Evolutionary conservation across 306 rosid species (phyloP).

Genomic region (Medicago ruthenica): DNA sequence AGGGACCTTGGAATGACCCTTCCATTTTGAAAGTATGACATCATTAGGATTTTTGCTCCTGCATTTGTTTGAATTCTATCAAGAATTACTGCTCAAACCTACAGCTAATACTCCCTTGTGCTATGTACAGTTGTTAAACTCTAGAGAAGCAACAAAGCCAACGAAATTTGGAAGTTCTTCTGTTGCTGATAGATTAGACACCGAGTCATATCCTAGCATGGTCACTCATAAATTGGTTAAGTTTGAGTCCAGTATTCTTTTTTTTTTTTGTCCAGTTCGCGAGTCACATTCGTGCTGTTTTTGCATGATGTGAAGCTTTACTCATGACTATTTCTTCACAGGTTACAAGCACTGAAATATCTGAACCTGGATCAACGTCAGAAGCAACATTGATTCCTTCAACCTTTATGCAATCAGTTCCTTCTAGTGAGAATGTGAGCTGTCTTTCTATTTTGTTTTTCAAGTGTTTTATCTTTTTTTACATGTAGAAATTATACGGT

Average conservation of each 20-base stretch:
- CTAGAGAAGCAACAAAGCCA: slow-evolving; percentile 62
- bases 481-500: slow-evolving; percentile 8
- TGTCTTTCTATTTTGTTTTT: slow-evolving; percentile 34
- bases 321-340: slow-evolving; percentile 44
- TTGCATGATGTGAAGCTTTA: slow-evolving; percentile 13
- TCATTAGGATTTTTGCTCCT: slow-evolving; percentile 37
- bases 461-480: slow-evolving; percentile 6
- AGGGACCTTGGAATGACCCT: slow-evolving; percentile 97
- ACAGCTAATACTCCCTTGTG: slow-evolving; percentile 41
- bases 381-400: slow-evolving; percentile 54
- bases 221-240: slow-evolving; percentile 51
- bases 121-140: slow-evolving; percentile 67
- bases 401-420: slow-evolving; percentile 46
- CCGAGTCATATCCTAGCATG: slow-evolving; percentile 58
- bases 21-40: slow-evolving; percentile 78
- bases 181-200: slow-evolving; percentile 48
- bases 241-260: slow-evolving; percentile 15
- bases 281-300: slow-evolving; percentile 39
- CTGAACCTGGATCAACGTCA: slow-evolving; percentile 57
- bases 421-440: slow-evolving; percentile 62
- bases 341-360: slow-evolving; percentile 59
- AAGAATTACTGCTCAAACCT: slow-evolving; percentile 31
- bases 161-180: slow-evolving; percentile 52
- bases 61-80: slow-evolving; percentile 19
- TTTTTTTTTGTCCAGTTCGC: slow-evolving; percentile 37